These are phyloP conservation scores for Naganishia albida DNA, from an alignment of 1,284 basidiomycete species.

Conservation along the genomic window DNA sequence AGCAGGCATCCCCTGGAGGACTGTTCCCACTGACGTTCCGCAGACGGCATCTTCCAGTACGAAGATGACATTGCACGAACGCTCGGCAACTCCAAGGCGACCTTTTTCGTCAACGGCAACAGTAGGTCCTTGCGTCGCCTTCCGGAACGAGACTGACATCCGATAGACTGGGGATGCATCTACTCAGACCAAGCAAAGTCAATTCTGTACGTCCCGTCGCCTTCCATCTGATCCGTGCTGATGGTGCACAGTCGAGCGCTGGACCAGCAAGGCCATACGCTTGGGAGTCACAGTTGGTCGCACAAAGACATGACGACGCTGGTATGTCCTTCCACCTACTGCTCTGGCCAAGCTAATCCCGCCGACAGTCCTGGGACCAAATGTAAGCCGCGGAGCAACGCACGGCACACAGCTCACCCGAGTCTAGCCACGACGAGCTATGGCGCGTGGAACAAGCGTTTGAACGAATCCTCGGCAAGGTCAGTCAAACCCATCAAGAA, in stretches of 20 bases:
- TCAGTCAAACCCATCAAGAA: not conserved
- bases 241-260: slow-evolving; percentile 33
- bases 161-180: slow-evolving; percentile 28
- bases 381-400: slow-evolving; percentile 2
- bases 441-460: slow-evolving; percentile 51
- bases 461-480: slow-evolving; percentile 20
- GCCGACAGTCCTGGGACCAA: slow-evolving; percentile 13
- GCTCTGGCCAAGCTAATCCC: slow-evolving; percentile 38
- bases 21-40: not conserved
- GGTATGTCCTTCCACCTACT: not conserved
- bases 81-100: slow-evolving; percentile 58
- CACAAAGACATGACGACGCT: slow-evolving; percentile 53
- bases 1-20: slow-evolving; percentile 51
- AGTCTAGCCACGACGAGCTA: slow-evolving; percentile 33
- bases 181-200: slow-evolving; percentile 38
- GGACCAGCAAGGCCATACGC: slow-evolving; percentile 57
- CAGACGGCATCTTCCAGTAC: slow-evolving; percentile 46
- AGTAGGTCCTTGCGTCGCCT: slow-evolving; percentile 40
- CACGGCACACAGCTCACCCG: not conserved
- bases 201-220: not conserved
- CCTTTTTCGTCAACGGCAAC: slow-evolving; percentile 62
- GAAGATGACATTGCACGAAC: slow-evolving; percentile 53
- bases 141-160: not conserved
- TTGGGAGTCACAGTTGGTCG: slow-evolving; percentile 65
- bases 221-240: not conserved